These are phyloP conservation scores for Hypoxylon perforatum DNA, from an alignment of 495 filamentous ascomycete genomes.

Conservation along the genomic window DNA sequence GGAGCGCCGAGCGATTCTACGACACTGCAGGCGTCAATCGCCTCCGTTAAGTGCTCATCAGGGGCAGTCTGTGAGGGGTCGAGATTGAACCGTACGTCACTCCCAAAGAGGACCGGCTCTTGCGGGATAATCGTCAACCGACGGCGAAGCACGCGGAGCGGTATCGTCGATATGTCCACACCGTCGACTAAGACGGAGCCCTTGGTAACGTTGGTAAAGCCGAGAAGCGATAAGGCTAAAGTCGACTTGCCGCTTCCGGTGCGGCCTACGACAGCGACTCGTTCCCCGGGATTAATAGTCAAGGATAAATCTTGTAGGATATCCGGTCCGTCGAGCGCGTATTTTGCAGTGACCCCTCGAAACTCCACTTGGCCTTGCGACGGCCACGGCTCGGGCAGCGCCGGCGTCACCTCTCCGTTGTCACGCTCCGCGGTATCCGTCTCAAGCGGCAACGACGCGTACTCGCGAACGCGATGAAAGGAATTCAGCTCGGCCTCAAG, in stretches of 20 bases:
- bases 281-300: constrained; percentile 40
- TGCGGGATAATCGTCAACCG: constrained; percentile 55
- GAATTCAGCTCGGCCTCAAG: too few species aligned
- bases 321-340: constrained; percentile 31
- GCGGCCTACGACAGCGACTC: constrained; percentile 52
- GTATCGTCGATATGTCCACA: constrained; percentile 47
- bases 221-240: constrained; percentile 50
- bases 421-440: constrained; percentile 77
- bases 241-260: constrained; percentile 54
- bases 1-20: neutral
- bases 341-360: constrained; percentile 37
- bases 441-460: neutral
- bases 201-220: constrained; percentile 47
- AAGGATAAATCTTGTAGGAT: constrained; percentile 29
- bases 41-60: constrained; percentile 66
- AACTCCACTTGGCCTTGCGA: constrained; percentile 40
- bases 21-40: constrained; percentile 46
- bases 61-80: constrained; percentile 59
- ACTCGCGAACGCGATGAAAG: too few species aligned
- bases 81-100: constrained; percentile 51
- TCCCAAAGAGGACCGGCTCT: constrained; percentile 53
- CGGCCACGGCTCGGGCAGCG: constrained; percentile 44
- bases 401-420: constrained; percentile 72
- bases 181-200: constrained; percentile 52
- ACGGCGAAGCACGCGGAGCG: constrained; percentile 48